Evolutionary conservation across 371 early-diverging fungal species (phyloP).

Genomic region (Lichtheimia ramosa): DNA sequence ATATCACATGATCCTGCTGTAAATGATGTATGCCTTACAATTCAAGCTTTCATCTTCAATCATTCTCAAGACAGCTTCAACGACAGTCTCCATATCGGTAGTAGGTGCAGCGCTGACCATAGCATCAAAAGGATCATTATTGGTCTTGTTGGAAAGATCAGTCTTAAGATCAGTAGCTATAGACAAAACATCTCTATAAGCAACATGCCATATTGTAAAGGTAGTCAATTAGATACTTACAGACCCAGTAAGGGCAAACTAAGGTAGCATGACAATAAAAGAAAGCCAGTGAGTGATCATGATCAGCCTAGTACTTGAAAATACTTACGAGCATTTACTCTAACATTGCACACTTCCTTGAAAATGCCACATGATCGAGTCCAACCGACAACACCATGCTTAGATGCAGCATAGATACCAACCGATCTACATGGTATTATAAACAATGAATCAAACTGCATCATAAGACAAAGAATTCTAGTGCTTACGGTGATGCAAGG

Average conservation of each 20-base stretch:
- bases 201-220: no score
- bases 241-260: slow-evolving; percentile 26
- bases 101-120: neutral
- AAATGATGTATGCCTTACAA: slow-evolving; percentile 14
- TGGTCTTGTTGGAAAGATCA: neutral
- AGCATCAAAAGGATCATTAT: neutral
- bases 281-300: no score
- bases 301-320: neutral
- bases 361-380: slow-evolving; percentile 18
- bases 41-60: slow-evolving; percentile 43
- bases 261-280: slow-evolving; percentile 2
- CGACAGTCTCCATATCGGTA: slow-evolving; percentile 43
- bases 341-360: slow-evolving; percentile 17
- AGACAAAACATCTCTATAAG: no score
- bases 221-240: slow-evolving; percentile 8
- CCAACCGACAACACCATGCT: slow-evolving; percentile 27
- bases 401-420: slow-evolving; percentile 16
- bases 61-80: slow-evolving; percentile 47
- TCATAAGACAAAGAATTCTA: slow-evolving; percentile 1
- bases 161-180: neutral
- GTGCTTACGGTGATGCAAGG: slow-evolving; percentile 6
- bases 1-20: no score
- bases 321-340: slow-evolving; percentile 14
- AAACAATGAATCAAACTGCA: neutral
- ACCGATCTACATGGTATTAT: slow-evolving; percentile 4